Evolutionary conservation across 2,329 filamentous ascomycete species (phyloP).

Genomic region (Sporothrix pseudoabietina): DNA sequence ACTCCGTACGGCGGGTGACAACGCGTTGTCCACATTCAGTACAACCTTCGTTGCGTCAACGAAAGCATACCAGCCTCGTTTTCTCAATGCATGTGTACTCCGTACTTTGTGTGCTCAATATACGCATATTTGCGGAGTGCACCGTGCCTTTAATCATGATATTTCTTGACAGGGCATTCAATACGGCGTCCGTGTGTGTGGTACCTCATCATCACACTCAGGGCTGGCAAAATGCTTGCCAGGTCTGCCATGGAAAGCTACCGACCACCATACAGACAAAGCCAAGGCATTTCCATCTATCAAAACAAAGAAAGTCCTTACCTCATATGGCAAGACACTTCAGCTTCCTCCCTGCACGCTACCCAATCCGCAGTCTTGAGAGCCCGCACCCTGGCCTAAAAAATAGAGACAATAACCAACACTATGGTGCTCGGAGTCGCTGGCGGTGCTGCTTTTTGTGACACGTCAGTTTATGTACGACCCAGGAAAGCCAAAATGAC

Average conservation of each 20-base stretch:
- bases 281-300: background rate
- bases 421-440: slow-evolving; percentile 26
- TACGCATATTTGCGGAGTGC: too few species aligned
- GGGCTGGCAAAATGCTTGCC: background rate
- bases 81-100: background rate
- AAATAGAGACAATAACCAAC: slow-evolving; percentile 23
- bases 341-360: background rate
- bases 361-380: background rate
- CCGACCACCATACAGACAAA: background rate
- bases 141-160: background rate
- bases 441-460: slow-evolving; percentile 20
- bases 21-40: background rate
- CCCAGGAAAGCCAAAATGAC: background rate
- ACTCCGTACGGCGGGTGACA: background rate
- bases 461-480: slow-evolving; percentile 24
- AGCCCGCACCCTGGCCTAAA: background rate
- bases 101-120: too few species aligned
- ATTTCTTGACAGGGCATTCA: background rate
- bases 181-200: background rate
- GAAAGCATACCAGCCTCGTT: background rate
- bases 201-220: background rate
- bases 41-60: slow-evolving; percentile 12
- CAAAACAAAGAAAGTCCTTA: background rate
- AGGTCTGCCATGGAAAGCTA: background rate
- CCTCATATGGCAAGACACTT: background rate